These are phyloP conservation scores for Umbellularia californica DNA, from an alignment of 164 flowering plant species.

Conservation along the genomic window DNA sequence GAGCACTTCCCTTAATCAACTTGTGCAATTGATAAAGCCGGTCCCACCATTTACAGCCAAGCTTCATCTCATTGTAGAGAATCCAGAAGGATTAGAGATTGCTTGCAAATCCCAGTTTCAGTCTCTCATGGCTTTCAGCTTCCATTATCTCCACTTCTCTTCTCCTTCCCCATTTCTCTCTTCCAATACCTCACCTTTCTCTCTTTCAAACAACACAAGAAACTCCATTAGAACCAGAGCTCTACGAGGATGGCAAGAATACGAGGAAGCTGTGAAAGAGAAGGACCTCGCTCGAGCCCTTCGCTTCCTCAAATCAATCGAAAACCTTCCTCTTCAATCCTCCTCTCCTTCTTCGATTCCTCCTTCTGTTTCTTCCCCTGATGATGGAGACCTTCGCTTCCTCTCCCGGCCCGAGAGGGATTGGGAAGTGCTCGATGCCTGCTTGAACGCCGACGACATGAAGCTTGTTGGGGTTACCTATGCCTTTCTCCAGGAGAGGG, in stretches of 20 bases:
- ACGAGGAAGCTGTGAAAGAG: slow-evolving; percentile 84
- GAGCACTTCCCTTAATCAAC: no score
- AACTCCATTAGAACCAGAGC: slow-evolving; percentile 5
- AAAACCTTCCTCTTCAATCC: slow-evolving; percentile 17
- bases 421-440: slow-evolving; percentile 86
- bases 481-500: slow-evolving; percentile 58
- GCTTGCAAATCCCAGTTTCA: no score
- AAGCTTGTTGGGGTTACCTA: slow-evolving; percentile 76
- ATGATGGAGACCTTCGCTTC: background rate
- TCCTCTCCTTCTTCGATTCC: slow-evolving; percentile 9
- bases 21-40: no score
- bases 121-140: background rate
- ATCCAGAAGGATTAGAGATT: no score
- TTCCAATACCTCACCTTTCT: background rate
- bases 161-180: background rate
- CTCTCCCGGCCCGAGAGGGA: slow-evolving; percentile 39
- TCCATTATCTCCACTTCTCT: background rate
- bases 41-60: no score
- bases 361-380: slow-evolving; percentile 1
- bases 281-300: slow-evolving; percentile 84
- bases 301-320: slow-evolving; percentile 45
- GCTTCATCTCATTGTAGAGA: no score
- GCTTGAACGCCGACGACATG: slow-evolving; percentile 95
- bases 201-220: background rate
- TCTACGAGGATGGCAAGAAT: slow-evolving; percentile 45